phyloP scores from a whole-genome alignment of 768 basidiomycete species.

The Ramaria sp. region DNA sequence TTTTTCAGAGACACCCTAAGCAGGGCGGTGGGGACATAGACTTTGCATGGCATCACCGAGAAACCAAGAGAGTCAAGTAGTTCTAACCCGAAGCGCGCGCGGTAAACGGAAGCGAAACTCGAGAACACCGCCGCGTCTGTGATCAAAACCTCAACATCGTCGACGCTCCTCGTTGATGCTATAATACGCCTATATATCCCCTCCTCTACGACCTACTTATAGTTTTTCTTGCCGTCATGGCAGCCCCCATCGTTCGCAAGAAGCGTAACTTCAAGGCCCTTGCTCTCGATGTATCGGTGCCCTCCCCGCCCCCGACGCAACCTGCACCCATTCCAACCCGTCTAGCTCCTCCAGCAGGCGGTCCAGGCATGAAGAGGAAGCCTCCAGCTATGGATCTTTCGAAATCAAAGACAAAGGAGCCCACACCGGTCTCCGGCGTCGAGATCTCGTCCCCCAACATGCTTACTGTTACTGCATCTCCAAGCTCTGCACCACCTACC shows the following conservation, averaged over 20 bases:
- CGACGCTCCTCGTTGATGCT: neutral
- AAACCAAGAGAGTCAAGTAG: too few relatives aligned
- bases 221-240: slow-evolving; percentile 7
- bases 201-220: neutral
- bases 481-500: slow-evolving; percentile 43
- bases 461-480: slow-evolving; percentile 36
- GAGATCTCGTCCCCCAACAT: slow-evolving; percentile 33
- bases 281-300: slow-evolving; percentile 49
- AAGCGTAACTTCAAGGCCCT: slow-evolving; percentile 89
- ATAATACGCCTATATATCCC: neutral
- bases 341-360: slow-evolving; percentile 23
- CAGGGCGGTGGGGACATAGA: too few relatives aligned
- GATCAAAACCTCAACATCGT: neutral
- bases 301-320: slow-evolving; percentile 24
- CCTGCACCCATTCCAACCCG: slow-evolving; percentile 26
- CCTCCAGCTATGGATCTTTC: slow-evolving; percentile 29
- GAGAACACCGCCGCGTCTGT: neutral
- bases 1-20: too few relatives aligned
- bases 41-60: too few relatives aligned
- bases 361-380: slow-evolving; percentile 26
- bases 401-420: slow-evolving; percentile 25
- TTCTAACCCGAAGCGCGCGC: neutral
- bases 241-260: slow-evolving; percentile 62
- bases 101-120: neutral
- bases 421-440: slow-evolving; percentile 18